Evolutionary conservation across 2,329 filamentous ascomycete genomes (phyloP).

Genomic region (Phialocephala subalpina): DNA sequence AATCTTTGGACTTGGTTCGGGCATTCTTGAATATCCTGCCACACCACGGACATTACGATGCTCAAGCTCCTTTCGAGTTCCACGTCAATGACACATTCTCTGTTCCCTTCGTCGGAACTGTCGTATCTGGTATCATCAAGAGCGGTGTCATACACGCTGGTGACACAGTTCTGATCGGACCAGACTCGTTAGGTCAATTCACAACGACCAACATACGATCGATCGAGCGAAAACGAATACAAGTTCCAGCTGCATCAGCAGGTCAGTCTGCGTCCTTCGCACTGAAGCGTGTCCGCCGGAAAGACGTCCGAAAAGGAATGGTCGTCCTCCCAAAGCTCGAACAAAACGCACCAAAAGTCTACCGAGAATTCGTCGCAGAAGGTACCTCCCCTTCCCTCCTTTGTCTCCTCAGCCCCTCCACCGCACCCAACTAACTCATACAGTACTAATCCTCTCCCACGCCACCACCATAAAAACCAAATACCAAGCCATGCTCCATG

Average conservation of each 20-base stretch:
- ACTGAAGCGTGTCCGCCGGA: conserved; percentile 83
- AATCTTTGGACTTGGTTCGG: conserved; percentile 88
- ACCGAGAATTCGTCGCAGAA: conserved; percentile 81
- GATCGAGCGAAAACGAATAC: conserved; percentile 93
- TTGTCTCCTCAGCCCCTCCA: conserved; percentile 7
- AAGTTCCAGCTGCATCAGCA: conserved; percentile 85
- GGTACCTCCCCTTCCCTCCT: conserved; percentile 51
- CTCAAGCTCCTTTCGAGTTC: conserved; percentile 89
- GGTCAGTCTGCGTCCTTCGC: conserved; percentile 95
- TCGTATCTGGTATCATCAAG: conserved; percentile 94
- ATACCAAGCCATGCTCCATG: conserved; percentile 98
- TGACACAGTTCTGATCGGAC: conserved; percentile 89
- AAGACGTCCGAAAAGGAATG: conserved; percentile 97
- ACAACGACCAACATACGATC: conserved; percentile 85
- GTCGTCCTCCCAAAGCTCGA: conserved; percentile 89
- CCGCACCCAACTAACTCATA: no score
- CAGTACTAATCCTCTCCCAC: conserved; percentile 91
- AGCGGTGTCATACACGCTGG: conserved; percentile 87
- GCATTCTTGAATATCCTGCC: conserved; percentile 95
- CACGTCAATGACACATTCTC: conserved; percentile 98
- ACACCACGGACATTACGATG: conserved; percentile 91
- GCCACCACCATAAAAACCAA: conserved; percentile 96
- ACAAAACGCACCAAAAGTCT: conserved; percentile 73
- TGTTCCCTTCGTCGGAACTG: conserved; percentile 94
- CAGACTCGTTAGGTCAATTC: conserved; percentile 91